phyloP scores from a whole-genome alignment of 2,329 filamentous ascomycete species.

The Xylariaceae sp. region DNA sequence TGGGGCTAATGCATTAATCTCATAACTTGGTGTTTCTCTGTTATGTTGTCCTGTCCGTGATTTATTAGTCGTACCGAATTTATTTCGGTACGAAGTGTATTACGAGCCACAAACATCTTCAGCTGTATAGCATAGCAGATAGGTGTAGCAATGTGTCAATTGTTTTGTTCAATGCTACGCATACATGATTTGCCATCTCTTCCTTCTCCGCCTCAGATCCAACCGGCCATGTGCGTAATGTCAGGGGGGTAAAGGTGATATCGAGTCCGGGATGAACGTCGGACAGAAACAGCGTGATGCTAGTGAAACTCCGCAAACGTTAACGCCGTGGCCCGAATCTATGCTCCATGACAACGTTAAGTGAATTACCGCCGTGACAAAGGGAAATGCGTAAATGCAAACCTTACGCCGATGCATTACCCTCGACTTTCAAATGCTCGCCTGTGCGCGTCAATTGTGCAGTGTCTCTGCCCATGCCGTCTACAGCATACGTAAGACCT shows the following conservation, averaged over 20 bases:
- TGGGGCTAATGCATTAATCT: no score
- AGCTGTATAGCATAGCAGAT: no score
- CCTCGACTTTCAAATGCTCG: conserved; percentile 7
- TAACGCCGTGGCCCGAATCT: conserved; percentile 25
- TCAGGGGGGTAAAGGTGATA: conserved; percentile 10
- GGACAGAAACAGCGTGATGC: conserved; percentile 13
- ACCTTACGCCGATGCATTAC: conserved; percentile 18
- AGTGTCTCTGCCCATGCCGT: neutral
- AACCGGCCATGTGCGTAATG: conserved; percentile 6
- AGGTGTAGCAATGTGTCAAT: no score
- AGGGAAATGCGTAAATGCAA: conserved; percentile 15
- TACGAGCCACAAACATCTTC: neutral
- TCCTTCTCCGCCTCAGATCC: conserved; percentile 5
- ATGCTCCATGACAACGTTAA: conserved; percentile 18
- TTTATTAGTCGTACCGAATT: no score
- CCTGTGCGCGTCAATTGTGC: conserved; percentile 2
- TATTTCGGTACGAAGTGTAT: neutral
- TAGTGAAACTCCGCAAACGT: conserved; percentile 22
- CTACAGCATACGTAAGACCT: neutral
- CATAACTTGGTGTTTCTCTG: no score
- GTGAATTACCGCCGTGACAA: conserved; percentile 22
- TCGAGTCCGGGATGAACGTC: conserved; percentile 11
- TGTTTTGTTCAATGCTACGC: neutral
- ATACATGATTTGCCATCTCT: conserved; percentile 2
- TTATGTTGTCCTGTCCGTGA: no score